These are phyloP conservation scores for Limnomonas spitsbergensis DNA, from an alignment of 139 green algal genomes.

Conservation along the genomic window DNA sequence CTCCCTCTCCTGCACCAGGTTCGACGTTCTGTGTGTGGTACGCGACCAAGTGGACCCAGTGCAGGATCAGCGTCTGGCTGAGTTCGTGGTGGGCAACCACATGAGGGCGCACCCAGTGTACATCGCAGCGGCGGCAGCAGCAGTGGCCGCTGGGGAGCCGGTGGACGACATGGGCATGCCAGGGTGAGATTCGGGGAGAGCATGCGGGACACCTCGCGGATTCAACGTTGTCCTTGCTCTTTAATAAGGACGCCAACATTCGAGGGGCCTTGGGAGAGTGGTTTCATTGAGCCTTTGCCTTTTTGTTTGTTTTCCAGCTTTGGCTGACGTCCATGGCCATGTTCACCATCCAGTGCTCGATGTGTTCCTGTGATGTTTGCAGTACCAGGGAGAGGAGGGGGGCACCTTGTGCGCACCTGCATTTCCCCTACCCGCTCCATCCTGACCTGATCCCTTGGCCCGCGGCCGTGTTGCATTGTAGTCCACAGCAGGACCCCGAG, in stretches of 20 bases:
- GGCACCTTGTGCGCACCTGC: too few species aligned
- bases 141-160: not conserved
- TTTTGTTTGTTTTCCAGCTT: not conserved
- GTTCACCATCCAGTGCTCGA: not conserved
- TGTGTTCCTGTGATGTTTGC: too few species aligned
- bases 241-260: not conserved
- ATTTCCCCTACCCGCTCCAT: not conserved
- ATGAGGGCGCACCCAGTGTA: slow-evolving; percentile 70
- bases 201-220: not conserved
- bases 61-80: slow-evolving; percentile 82
- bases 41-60: slow-evolving; percentile 91
- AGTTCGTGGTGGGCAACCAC: slow-evolving; percentile 91
- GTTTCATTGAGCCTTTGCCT: not conserved
- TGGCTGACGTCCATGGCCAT: not conserved
- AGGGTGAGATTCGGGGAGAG: not conserved
- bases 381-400: too few species aligned
- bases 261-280: not conserved
- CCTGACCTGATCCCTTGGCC: not conserved
- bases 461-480: not conserved
- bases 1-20: slow-evolving; percentile 67
- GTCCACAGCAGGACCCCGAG: slow-evolving; percentile 49
- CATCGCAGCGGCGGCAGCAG: slow-evolving; percentile 14
- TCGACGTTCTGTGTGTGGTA: slow-evolving; percentile 95
- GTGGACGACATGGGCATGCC: slow-evolving; percentile 19
- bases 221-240: not conserved